Conservation (phyloP, 371 early-diverging fungal species). For the Rhizopus delemar region DNA sequence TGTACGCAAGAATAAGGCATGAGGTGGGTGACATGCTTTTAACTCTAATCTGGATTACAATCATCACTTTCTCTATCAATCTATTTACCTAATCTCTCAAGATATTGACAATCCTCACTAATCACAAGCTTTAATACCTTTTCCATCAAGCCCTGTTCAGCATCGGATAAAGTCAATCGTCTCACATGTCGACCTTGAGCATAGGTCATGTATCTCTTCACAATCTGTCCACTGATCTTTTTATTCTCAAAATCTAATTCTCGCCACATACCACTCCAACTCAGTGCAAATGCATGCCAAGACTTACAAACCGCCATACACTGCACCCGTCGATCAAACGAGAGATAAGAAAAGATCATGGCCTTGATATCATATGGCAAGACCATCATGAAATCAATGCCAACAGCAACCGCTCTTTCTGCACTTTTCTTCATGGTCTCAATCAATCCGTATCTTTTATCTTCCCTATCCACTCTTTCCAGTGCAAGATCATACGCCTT, state of each 20-base stretch:
- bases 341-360: constrained; percentile 31
- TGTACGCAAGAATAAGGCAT: constrained; percentile 9
- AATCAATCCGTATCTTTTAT: constrained; percentile 22
- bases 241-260: constrained; percentile 27
- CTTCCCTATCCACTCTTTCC: constrained; percentile 16
- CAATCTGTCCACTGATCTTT: constrained; percentile 12
- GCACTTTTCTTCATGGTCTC: constrained; percentile 9
- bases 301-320: constrained; percentile 37
- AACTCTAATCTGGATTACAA: constrained; percentile 18
- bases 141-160: constrained; percentile 11
- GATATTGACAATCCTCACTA: constrained; percentile 36
- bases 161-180: constrained; percentile 19
- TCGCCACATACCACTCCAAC: constrained; percentile 46
- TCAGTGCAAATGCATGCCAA: constrained; percentile 33
- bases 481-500: constrained; percentile 28
- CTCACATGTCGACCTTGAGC: constrained; percentile 33
- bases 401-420: constrained; percentile 10
- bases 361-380: constrained; percentile 41
- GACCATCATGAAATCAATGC: constrained; percentile 25
- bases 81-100: constrained; percentile 31
- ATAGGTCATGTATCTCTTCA: constrained; percentile 30
- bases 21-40: constrained; percentile 18
- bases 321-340: constrained; percentile 37
- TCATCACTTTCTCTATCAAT: not conserved
- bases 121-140: constrained; percentile 25